Base-by-base conservation (phyloP, 495 filamentous ascomycete genomes). In the Lasiosphaeris hirsuta region DNA sequence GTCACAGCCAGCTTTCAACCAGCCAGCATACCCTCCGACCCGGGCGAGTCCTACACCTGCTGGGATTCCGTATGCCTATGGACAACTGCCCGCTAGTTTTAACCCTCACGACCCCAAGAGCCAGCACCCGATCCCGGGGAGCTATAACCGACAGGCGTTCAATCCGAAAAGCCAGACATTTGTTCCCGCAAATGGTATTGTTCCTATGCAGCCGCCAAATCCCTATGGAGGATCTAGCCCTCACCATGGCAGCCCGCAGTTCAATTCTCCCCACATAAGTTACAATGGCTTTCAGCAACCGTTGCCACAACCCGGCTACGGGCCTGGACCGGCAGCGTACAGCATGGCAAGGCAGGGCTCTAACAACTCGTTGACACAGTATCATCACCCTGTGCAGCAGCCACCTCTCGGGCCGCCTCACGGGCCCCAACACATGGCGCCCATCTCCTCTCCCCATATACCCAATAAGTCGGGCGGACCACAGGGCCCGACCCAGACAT, bases 111-210 rank as follows among this genome's bases (percentile, higher is more conserved):
- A 84, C 51, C 78, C 86, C 41, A 85, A 87, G 66, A 84, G 80
- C 45, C 80, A 86, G 57, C 89, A 94, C 67, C 86, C 88, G 33
- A 81, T 96, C 41, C 89, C 90, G 11, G 90, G 88, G 14, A 90
- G 86, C 71, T 95, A 87, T 70, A 88, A 85, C 65, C 78, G 90
- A 18, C 87, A 90, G 64, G 81, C 87, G 17, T 96, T 97, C 77
- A 96, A 97, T 63, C 92, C 92, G 0, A 91, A 96, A 70, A 96
- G 89, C 10, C 88, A 92, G 57, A 85, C 90, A 2, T 97, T 97
- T 65, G 82, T 96, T 41, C 92, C 92, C 17, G 78, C 80, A 9
- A 77, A 63, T 61, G 67, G 72, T 14, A 77, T 81, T 62, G 64
- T 67, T 17, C 69, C 77, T 4, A 64, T 81, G 77, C 62, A 69